These are phyloP conservation scores for Cryptomeria japonica DNA, from an alignment of 75 land plant species.

Conservation along the genomic window DNA sequence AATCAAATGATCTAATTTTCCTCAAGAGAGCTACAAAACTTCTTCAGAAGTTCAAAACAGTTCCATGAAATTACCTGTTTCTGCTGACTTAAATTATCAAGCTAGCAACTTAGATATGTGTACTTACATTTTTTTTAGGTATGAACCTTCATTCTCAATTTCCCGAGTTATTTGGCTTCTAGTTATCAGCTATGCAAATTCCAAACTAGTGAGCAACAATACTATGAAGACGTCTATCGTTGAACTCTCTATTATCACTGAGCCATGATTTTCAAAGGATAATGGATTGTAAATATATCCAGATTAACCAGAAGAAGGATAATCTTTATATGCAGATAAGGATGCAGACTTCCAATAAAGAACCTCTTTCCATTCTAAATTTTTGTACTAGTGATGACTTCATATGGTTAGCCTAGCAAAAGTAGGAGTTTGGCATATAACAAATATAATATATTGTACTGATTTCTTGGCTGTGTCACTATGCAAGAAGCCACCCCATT, in stretches of 20 bases:
- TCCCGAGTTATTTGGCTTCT: not conserved
- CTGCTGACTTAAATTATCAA: not conserved
- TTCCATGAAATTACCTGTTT: not conserved
- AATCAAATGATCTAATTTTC: not conserved
- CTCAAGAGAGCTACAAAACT: not conserved
- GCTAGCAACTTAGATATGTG: not conserved
- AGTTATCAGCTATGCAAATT: not conserved
- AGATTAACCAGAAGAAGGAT: not conserved
- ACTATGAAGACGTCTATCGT: not conserved
- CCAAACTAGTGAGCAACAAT: not conserved
- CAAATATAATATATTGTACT: not conserved
- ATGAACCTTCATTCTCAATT: not conserved
- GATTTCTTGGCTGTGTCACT: not conserved
- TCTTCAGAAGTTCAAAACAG: not conserved
- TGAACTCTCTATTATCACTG: not conserved
- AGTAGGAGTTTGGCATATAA: not conserved
- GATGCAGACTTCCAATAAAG: not conserved
- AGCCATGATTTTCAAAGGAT: not conserved
- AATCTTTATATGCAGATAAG: not conserved
- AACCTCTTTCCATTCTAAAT: not conserved
- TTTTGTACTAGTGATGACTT: not conserved
- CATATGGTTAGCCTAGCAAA: not conserved
- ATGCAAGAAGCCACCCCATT: too few relatives aligned
- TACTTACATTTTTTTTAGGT: not conserved
- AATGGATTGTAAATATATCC: not conserved